Evolutionary conservation across 1,284 basidiomycete genomes (phyloP).

Genomic region (Neotropicomus parvogracilis): DNA sequence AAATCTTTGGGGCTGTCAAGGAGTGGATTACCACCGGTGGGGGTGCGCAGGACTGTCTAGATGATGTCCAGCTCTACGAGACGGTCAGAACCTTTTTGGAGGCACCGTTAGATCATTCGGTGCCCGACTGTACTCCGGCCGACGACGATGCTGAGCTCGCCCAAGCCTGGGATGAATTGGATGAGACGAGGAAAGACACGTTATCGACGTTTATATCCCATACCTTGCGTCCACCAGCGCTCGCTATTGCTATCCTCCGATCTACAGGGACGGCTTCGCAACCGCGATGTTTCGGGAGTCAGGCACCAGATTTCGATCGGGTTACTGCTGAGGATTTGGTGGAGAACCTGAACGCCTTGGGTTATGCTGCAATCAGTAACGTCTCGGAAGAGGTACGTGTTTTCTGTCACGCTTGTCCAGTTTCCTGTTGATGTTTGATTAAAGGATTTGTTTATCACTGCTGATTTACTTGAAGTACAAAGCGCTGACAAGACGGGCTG

Average conservation of each 20-base stretch:
- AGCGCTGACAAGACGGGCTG: slow-evolving; percentile 73
- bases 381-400: slow-evolving; percentile 67
- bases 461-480: slow-evolving; percentile 76
- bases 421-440: slow-evolving; percentile 9
- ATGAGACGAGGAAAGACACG: slow-evolving; percentile 42
- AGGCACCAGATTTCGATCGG: slow-evolving; percentile 65
- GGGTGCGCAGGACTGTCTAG: slow-evolving; percentile 72
- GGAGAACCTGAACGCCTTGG: slow-evolving; percentile 71
- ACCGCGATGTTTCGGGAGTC: slow-evolving; percentile 45
- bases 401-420: background rate
- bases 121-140: slow-evolving; percentile 39
- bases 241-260: slow-evolving; percentile 29
- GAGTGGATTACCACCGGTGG: slow-evolving; percentile 70
- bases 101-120: slow-evolving; percentile 43
- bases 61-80: slow-evolving; percentile 59
- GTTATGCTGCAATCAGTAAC: slow-evolving; percentile 65
- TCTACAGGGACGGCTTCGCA: slow-evolving; percentile 29
- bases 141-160: slow-evolving; percentile 40
- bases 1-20: slow-evolving; percentile 60
- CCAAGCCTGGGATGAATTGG: slow-evolving; percentile 46
- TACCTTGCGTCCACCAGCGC: slow-evolving; percentile 54
- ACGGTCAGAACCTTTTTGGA: slow-evolving; percentile 58
- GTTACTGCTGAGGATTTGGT: slow-evolving; percentile 66
- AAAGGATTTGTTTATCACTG: slow-evolving; percentile 70
- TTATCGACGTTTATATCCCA: slow-evolving; percentile 51